Percentiles rank a stretch among this genome's conserved stretches.
phyloP scores from a whole-genome alignment of 257 asterid species.

The Echium plantagineum region DNA sequence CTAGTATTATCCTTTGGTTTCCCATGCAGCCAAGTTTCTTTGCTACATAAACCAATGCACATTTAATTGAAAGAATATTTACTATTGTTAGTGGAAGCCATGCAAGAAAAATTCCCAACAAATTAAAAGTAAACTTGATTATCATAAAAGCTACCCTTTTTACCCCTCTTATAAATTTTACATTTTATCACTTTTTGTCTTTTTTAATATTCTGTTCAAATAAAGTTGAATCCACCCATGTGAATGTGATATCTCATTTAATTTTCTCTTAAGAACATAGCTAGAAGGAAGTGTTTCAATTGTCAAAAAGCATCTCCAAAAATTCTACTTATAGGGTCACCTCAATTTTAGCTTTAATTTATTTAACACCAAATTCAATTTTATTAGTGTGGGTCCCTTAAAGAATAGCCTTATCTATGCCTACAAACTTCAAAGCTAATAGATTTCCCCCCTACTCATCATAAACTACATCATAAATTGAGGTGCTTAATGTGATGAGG shows the following conservation, averaged over 20 bases:
- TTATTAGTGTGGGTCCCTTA: constrained; percentile 23
- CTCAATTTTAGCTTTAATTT: constrained; percentile 17
- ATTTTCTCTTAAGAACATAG: constrained; percentile 16
- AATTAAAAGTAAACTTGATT: constrained; percentile 17
- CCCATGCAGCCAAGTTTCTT: constrained; percentile 87
- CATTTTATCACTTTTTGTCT: constrained; percentile 22
- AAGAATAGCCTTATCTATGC: constrained; percentile 13
- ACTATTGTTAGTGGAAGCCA: constrained; percentile 51
- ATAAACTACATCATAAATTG: too few relatives aligned
- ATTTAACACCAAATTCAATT: constrained; percentile 21
- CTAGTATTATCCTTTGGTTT: constrained; percentile 28
- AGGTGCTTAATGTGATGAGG: too few relatives aligned
- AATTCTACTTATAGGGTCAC: constrained; percentile 34
- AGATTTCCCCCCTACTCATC: too few relatives aligned
- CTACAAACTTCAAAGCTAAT: too few relatives aligned
- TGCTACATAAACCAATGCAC: constrained; percentile 25
- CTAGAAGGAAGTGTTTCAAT: constrained; percentile 23
- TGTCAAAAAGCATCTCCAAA: constrained; percentile 24
- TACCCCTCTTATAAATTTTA: constrained; percentile 24
- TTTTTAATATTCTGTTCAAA: constrained; percentile 7
- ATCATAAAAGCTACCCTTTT: constrained; percentile 48
- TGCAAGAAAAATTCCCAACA: constrained; percentile 25
- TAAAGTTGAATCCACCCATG: constrained; percentile 55
- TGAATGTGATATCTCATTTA: constrained; percentile 38
- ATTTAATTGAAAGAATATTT: constrained; percentile 31